Evolutionary conservation across 2,329 filamentous ascomycete genomes (phyloP).

Genomic region (Penicillium crustosum): DNA sequence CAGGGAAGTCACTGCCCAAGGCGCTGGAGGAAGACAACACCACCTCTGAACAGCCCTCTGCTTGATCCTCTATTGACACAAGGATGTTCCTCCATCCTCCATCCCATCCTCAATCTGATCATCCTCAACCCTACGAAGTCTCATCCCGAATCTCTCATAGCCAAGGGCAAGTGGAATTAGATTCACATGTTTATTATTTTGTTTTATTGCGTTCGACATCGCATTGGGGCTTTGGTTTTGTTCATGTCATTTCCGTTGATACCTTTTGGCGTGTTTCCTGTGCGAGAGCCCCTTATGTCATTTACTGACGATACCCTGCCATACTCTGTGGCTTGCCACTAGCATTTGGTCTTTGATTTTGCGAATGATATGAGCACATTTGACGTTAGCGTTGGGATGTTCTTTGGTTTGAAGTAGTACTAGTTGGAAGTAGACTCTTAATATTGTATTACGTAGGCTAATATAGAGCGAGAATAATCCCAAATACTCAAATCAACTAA

Average conservation of each 20-base stretch:
- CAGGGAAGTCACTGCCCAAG: not conserved
- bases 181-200: not conserved
- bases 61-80: not conserved
- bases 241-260: conserved; percentile 12
- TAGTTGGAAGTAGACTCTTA: not conserved
- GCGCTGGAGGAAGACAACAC: not conserved
- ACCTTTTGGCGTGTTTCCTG: conserved; percentile 19
- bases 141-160: not conserved
- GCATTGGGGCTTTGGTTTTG: conserved; percentile 5
- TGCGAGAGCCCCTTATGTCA: conserved; percentile 19
- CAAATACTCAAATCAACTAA: not conserved
- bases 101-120: not conserved
- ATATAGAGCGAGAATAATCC: not conserved
- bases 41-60: not conserved
- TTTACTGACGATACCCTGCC: conserved; percentile 29
- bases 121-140: not conserved
- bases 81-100: not conserved
- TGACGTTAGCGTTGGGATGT: not conserved
- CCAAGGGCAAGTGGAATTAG: not conserved
- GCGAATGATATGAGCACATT: conserved; percentile 4
- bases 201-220: conserved; percentile 2
- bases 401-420: not conserved
- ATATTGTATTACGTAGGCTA: not conserved
- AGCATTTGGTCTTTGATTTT: conserved; percentile 7
- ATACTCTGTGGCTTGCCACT: conserved; percentile 19